Conservation (phyloP, 768 basidiomycete genomes). For the Gloeopeniophorella convolvens region DNA sequence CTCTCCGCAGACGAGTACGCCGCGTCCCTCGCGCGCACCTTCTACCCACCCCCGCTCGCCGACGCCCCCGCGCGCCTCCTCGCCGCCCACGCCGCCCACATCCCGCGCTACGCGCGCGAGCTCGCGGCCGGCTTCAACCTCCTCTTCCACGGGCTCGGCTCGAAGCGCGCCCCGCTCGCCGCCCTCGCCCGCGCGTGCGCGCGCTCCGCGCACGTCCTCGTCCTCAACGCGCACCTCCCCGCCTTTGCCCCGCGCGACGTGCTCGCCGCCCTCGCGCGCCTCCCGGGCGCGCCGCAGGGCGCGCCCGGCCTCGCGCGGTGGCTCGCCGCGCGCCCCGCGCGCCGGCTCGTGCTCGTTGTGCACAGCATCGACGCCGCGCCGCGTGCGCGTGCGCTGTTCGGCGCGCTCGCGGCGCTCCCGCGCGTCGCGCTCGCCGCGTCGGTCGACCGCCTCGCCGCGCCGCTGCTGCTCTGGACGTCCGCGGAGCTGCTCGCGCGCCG, state of each 20-base stretch:
- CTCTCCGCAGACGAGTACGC: constrained; percentile 60
- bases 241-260: constrained; percentile 57
- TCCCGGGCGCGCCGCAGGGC: constrained; percentile 35
- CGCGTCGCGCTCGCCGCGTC: constrained; percentile 80
- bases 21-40: constrained; percentile 26
- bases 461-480: constrained; percentile 75
- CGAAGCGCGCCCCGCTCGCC: constrained; percentile 74
- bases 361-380: constrained; percentile 81
- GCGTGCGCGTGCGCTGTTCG: constrained; percentile 60
- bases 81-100: constrained; percentile 33
- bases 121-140: constrained; percentile 82
- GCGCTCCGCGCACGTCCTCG: constrained; percentile 63
- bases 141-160: constrained; percentile 84
- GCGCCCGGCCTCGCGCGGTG: constrained; percentile 63
- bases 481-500: constrained; percentile 46
- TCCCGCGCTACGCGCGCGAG: constrained; percentile 62
- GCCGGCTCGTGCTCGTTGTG: constrained; percentile 67
- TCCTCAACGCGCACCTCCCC: constrained; percentile 75
- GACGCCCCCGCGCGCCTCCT: constrained; percentile 29
- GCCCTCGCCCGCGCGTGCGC: constrained; percentile 51
- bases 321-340: constrained; percentile 37
- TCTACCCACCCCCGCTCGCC: constrained; percentile 26
- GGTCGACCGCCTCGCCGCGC: constrained; percentile 79
- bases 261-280: constrained; percentile 21
- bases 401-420: constrained; percentile 64